phyloP scores from a whole-genome alignment of 345 rosid genomes.

The Eutrema japonicum region DNA sequence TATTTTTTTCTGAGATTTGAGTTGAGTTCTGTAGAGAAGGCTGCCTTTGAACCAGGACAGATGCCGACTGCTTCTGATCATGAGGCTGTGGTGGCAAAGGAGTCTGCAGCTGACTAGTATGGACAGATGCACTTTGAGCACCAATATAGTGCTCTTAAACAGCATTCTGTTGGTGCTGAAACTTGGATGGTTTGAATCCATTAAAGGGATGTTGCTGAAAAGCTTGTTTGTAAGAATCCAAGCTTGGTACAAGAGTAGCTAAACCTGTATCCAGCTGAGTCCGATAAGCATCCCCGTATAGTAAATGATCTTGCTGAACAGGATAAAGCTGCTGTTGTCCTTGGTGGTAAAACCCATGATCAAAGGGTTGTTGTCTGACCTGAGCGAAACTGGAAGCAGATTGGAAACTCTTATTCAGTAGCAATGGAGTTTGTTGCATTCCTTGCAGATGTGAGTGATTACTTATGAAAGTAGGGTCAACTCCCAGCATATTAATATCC shows the following conservation, averaged over 20 bases:
- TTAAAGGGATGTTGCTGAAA: constrained; percentile 52
- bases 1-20: constrained; percentile 46
- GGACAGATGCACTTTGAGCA: constrained; percentile 45
- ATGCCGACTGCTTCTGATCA: constrained; percentile 50
- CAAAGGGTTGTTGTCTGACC: constrained; percentile 57
- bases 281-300: constrained; percentile 50
- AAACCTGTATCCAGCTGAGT: constrained; percentile 50
- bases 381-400: constrained; percentile 50
- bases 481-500: constrained; percentile 53
- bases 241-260: constrained; percentile 58
- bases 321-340: constrained; percentile 20
- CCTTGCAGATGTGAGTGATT: constrained; percentile 58
- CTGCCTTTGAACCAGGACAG: constrained; percentile 58
- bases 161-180: constrained; percentile 55
- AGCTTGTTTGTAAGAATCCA: constrained; percentile 50
- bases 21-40: constrained; percentile 54
- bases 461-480: constrained; percentile 47
- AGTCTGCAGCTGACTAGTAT: constrained; percentile 38
- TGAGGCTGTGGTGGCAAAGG: constrained; percentile 51
- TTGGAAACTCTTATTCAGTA: constrained; percentile 58
- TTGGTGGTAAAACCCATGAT: constrained; percentile 48
- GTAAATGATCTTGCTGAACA: constrained; percentile 53
- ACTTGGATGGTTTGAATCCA: constrained; percentile 53
- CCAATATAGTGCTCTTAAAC: constrained; percentile 48
- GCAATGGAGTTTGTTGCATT: constrained; percentile 51